Percentiles rank a stretch among this genome's conserved stretches.
Evolutionary conservation across 1,284 basidiomycete species (phyloP).

Genomic region (Phylloporus gajari): DNA sequence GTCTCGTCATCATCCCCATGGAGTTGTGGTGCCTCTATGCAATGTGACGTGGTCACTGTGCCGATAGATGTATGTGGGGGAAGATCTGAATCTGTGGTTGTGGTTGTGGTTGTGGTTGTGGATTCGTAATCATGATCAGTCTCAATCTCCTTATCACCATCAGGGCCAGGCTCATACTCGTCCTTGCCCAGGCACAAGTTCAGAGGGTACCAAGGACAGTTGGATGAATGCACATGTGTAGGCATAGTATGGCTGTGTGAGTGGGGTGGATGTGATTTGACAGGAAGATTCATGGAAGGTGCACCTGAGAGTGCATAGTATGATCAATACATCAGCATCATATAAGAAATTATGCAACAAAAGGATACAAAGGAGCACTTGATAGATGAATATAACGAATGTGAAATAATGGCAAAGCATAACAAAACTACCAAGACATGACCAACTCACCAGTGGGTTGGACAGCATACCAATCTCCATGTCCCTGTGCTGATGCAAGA

Average conservation of each 20-base stretch:
- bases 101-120: conserved; percentile 41
- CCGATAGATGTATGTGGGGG: conserved; percentile 41
- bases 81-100: conserved; percentile 43
- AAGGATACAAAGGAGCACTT: neutral
- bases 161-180: conserved; percentile 15
- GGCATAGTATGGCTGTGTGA: conserved; percentile 14
- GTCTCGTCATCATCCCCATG: conserved; percentile 31
- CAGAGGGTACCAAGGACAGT: conserved; percentile 4
- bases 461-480: conserved; percentile 38
- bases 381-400: conserved; percentile 3
- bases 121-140: conserved; percentile 41
- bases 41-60: conserved; percentile 14
- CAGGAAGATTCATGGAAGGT: conserved; percentile 19
- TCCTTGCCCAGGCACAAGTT: conserved; percentile 13
- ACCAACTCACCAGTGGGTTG: conserved; percentile 33
- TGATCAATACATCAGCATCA: conserved; percentile 22
- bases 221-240: conserved; percentile 8
- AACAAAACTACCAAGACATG: conserved; percentile 13
- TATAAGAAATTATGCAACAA: conserved; percentile 2
- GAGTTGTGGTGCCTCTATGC: conserved; percentile 16
- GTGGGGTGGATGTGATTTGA: conserved; percentile 14
- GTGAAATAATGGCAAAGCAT: neutral
- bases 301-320: conserved; percentile 26
- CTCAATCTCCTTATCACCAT: conserved; percentile 36
- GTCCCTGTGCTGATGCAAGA: conserved; percentile 25